A percentile compares a stretch with the other conserved stretches of the same genome.
Evolutionary conservation across 768 basidiomycete genomes (phyloP).

Genomic region (Chiua virens): DNA sequence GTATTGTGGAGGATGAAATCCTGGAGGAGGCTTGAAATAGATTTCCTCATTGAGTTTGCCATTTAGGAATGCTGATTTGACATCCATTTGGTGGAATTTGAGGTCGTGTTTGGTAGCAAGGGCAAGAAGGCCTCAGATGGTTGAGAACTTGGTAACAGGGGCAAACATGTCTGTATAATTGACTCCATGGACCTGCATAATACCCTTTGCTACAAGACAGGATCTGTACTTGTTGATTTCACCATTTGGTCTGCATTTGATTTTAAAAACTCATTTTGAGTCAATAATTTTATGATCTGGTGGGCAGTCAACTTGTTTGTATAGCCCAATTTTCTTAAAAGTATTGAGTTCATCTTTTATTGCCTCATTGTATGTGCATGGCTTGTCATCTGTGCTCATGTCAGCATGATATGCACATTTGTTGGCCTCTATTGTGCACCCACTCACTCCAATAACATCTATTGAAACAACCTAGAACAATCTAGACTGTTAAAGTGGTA

Average conservation of each 20-base stretch:
- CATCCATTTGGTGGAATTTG: conserved; percentile 24
- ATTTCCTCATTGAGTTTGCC: conserved; percentile 24
- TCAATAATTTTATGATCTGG: background rate
- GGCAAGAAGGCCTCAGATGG: background rate
- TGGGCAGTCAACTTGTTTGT: background rate
- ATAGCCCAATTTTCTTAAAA: background rate
- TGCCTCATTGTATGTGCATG: too few species aligned
- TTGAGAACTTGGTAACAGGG: background rate
- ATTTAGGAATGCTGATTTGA: conserved; percentile 16
- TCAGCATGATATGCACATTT: too few species aligned
- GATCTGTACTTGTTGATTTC: conserved; percentile 37
- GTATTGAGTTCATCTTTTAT: too few species aligned
- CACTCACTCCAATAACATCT: too few species aligned
- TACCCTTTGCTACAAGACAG: conserved; percentile 39
- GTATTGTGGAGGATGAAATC: background rate
- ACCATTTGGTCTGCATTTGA: conserved; percentile 18
- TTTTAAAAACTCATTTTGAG: conserved; percentile 2
- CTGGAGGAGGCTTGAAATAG: conserved; percentile 27
- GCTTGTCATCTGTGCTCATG: too few species aligned
- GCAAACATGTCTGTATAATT: conserved; percentile 32
- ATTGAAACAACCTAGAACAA: too few species aligned
- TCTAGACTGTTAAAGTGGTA: too few species aligned
- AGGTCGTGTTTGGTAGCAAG: conserved; percentile 1
- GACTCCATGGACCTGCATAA: conserved; percentile 30
- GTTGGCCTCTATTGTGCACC: too few species aligned